Evolutionary conservation across 1,284 basidiomycete genomes (phyloP), one percentile per base, ranked within the genome.

Genomic region (Tranzscheliella williamsii): DNA sequence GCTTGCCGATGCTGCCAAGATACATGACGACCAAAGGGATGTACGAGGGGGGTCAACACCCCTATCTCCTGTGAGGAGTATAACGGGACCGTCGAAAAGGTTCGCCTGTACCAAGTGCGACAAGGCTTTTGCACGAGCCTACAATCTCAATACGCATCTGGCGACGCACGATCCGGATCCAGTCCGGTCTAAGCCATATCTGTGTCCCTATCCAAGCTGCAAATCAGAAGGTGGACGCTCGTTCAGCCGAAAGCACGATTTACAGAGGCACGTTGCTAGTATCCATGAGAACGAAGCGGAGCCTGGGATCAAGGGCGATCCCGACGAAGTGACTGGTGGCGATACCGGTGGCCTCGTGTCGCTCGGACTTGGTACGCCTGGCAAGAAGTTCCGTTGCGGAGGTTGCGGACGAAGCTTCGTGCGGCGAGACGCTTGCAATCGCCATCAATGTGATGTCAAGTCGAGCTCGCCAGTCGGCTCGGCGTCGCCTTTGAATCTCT

Each of bases 101-200:
- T 74, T 73, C 44, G 66, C 65, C 30, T 76, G 73, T 40, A 58
- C 62, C 26, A 69, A 67, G 31, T 76, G 73, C 46, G 62, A 69
- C 20, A 67, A 70, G 86, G 90, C 88, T 0, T 92, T 92, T 69
- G 90, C 89, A 17, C 83, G 90, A n/a, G 89, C 89, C 0, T 92
- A 88, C 79, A 92, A 92, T 68, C 79, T 92, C 48, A 91, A 91
- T 81, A 92, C 90, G 0, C 90, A 92, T 77, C 85, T 90, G 82
- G 86, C 87, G 5, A 92, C 90, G 2, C 90, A 92, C 78, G 89
- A 91, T 72, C 89, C 90, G 16, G 72, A 75, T 24, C 72, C 72
- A 31, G 87, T 89, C 77, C 83, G 90, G 44, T 81, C 86, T 37
- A 92, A 92, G 80, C 89, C 89, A 1, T 88, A 88, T 70, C 83